A percentile compares a stretch with the other conserved stretches of the same genome.
phyloP scores from a whole-genome alignment of 192 early-diverging fungal species.

The Irineochytrium annulatum region DNA sequence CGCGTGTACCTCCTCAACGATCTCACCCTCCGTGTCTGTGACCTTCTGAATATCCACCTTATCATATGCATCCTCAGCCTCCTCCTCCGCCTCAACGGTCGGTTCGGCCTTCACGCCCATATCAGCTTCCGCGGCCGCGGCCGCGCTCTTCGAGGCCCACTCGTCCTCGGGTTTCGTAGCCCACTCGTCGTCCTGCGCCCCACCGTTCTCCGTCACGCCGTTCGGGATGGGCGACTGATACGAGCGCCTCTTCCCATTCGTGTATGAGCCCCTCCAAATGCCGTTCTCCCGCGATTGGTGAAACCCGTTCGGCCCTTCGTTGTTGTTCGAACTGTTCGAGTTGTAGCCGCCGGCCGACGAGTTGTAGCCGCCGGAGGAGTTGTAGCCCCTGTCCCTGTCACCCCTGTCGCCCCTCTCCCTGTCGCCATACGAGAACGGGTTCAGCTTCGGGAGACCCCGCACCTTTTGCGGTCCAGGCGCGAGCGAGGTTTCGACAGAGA shows the following conservation, averaged over 20 bases:
- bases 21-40: not conserved
- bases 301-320: too few relatives aligned
- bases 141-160: not conserved
- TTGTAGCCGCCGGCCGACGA: not conserved
- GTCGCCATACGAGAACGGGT: not conserved
- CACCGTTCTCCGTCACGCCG: too few relatives aligned
- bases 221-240: too few relatives aligned
- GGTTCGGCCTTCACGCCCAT: not conserved
- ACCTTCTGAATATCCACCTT: not conserved
- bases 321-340: not conserved
- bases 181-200: not conserved
- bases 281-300: too few relatives aligned
- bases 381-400: not conserved
- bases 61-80: not conserved
- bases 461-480: conserved; percentile 2
- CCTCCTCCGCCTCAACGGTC: not conserved
- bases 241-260: too few relatives aligned
- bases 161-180: not conserved
- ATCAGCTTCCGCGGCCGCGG: not conserved
- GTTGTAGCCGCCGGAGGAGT: not conserved
- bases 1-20: not conserved
- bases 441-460: not conserved
- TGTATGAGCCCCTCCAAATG: too few relatives aligned
- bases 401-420: not conserved
- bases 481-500: not conserved